These are phyloP conservation scores for Colletotrichum salicis DNA, from an alignment of 2,329 filamentous ascomycete genomes.

Conservation along the genomic window DNA sequence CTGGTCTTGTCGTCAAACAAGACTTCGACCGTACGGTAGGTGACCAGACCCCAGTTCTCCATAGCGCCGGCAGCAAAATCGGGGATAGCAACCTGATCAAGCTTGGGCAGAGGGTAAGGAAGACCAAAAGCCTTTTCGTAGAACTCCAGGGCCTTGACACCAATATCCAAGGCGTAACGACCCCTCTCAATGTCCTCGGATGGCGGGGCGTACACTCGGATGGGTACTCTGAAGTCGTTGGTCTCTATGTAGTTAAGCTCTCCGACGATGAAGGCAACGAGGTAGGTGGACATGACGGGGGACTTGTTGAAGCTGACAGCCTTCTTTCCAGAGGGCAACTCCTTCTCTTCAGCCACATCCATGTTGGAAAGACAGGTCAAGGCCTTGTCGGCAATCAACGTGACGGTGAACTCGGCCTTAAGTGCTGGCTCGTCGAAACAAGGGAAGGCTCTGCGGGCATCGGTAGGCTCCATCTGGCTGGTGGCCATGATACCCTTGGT, in stretches of 20 bases:
- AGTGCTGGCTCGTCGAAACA: conserved; percentile 96
- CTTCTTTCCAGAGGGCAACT: conserved; percentile 66
- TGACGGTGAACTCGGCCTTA: conserved; percentile 93
- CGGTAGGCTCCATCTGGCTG: conserved; percentile 96
- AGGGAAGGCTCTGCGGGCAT: conserved; percentile 91
- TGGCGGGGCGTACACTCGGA: conserved; percentile 92
- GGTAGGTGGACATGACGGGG: conserved; percentile 95
- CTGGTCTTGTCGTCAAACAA: conserved; percentile 92
- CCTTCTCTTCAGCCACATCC: conserved; percentile 84
- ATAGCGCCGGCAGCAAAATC: conserved; percentile 96
- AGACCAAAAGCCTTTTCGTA: conserved; percentile 96
- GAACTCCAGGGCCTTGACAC: conserved; percentile 88
- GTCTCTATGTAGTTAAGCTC: conserved; percentile 95
- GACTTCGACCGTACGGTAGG: conserved; percentile 91
- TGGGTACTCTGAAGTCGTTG: conserved; percentile 88
- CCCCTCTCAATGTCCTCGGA: conserved; percentile 92
- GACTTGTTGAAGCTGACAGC: conserved; percentile 92
- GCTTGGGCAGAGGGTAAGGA: conserved; percentile 88
- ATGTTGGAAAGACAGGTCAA: conserved; percentile 96
- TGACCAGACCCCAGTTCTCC: conserved; percentile 93
- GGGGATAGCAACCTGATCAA: conserved; percentile 96
- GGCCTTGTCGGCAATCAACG: conserved; percentile 88
- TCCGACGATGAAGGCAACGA: conserved; percentile 92
- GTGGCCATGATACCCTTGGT: conserved; percentile 85
- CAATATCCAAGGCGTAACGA: conserved; percentile 88